phyloP scores from a whole-genome alignment of 306 rosid genomes.

The Casuarina glauca region DNA sequence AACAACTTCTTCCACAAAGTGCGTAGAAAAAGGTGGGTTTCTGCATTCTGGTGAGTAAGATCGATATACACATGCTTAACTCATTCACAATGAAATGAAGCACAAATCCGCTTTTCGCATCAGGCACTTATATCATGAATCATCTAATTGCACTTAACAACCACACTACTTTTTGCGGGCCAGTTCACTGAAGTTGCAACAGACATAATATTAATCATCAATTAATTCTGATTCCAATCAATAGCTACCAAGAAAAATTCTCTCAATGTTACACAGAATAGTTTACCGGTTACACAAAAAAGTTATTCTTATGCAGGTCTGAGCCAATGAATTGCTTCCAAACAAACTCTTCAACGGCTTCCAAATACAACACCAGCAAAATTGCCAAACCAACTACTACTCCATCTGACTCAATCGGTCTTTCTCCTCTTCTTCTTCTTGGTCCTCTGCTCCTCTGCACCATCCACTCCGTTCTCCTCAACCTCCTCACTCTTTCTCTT shows the following conservation, averaged over 20 bases:
- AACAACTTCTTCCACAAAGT: neutral
- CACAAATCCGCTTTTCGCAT: neutral
- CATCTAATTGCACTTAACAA: neutral
- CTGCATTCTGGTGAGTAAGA: neutral
- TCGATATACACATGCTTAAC: neutral
- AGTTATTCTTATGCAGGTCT: neutral
- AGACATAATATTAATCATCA: neutral
- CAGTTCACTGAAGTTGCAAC: neutral
- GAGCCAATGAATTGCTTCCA: neutral
- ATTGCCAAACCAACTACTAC: neutral
- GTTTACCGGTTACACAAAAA: neutral
- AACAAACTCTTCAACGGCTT: neutral
- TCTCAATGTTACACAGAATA: neutral
- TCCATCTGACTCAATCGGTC: slow-evolving; percentile 1
- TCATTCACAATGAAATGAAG: neutral
- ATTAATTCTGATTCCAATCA: neutral
- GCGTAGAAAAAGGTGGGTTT: neutral
- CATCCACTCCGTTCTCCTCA: slow-evolving; percentile 15
- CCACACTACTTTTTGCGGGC: neutral
- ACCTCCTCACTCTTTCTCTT: slow-evolving; percentile 10
- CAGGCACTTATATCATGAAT: neutral
- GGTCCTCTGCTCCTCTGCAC: neutral
- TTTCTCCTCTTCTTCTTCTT: slow-evolving; percentile 31
- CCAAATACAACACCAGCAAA: neutral
- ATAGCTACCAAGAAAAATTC: neutral